Conservation (phyloP, 306 rosid species). For the Neltuma alba region DNA sequence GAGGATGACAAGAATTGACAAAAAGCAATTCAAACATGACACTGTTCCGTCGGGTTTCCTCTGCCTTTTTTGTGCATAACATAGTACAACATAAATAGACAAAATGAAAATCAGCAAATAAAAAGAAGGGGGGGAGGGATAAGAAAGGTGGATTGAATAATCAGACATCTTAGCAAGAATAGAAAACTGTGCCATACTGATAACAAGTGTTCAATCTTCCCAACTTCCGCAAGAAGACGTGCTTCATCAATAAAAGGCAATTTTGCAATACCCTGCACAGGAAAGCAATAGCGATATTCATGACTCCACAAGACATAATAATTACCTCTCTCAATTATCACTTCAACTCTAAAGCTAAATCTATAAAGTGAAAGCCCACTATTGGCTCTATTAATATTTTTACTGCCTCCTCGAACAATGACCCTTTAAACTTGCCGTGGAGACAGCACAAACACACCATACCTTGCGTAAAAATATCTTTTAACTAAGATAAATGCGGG, state of each 20-base stretch:
- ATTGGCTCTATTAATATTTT: not conserved
- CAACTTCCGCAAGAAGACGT: slow-evolving; percentile 88
- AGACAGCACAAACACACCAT: not conserved
- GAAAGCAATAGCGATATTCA: slow-evolving; percentile 27
- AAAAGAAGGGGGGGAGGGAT: not conserved
- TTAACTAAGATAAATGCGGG: not conserved
- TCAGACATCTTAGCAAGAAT: slow-evolving; percentile 2
- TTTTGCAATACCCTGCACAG: slow-evolving; percentile 89
- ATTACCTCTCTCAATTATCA: not conserved
- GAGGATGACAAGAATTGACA: slow-evolving; percentile 91
- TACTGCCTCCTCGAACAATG: not conserved
- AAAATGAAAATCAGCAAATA: slow-evolving; percentile 20
- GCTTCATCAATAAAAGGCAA: slow-evolving; percentile 93
- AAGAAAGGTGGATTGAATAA: not conserved
- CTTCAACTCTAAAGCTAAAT: not conserved
- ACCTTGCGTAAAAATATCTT: not conserved
- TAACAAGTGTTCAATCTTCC: slow-evolving; percentile 67
- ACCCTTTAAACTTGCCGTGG: not conserved
- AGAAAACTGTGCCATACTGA: slow-evolving; percentile 54
- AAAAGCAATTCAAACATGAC: slow-evolving; percentile 85
- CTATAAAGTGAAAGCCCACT: not conserved
- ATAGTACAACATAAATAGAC: not conserved
- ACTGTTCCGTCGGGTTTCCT: slow-evolving; percentile 78
- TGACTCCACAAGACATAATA: not conserved
- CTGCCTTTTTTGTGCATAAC: slow-evolving; percentile 49